These are phyloP conservation scores for Trichoderma sp. DNA, from an alignment of 2,329 filamentous ascomycete species.

Conservation along the genomic window DNA sequence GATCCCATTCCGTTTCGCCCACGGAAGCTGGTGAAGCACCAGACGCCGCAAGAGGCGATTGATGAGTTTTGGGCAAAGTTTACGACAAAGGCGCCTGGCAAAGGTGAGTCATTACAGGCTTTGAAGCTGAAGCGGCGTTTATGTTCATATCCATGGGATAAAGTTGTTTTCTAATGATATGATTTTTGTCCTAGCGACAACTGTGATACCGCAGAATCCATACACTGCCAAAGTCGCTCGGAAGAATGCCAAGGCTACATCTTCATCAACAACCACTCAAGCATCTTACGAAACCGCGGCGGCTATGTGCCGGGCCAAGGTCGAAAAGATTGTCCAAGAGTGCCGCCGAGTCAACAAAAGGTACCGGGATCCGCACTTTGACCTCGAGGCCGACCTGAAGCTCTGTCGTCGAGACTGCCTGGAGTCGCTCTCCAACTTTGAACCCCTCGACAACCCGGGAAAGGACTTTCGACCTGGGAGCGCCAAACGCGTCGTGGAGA, in stretches of 20 bases:
- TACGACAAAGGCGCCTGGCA: constrained; percentile 66
- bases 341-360: constrained; percentile 79
- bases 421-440: constrained; percentile 41
- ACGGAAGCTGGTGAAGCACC: constrained; percentile 39
- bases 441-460: constrained; percentile 26
- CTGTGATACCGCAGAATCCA: constrained; percentile 65
- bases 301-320: constrained; percentile 64
- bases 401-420: constrained; percentile 50
- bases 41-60: constrained; percentile 64
- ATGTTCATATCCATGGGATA: neutral
- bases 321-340: constrained; percentile 58
- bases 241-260: constrained; percentile 51
- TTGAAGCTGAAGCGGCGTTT: neutral
- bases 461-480: constrained; percentile 42
- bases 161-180: neutral
- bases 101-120: constrained; percentile 43
- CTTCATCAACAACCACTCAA: constrained; percentile 53
- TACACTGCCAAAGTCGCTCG: constrained; percentile 60
- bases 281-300: constrained; percentile 72
- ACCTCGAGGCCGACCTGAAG: constrained; percentile 76
- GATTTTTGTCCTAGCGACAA: constrained; percentile 50
- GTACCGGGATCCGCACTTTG: constrained; percentile 83
- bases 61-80: constrained; percentile 74
- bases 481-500: constrained; percentile 70
- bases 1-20: neutral